Evolutionary conservation across 495 filamentous ascomycete species (phyloP), one percentile per base, ranked within the genome.

Genomic region (Xylaria intraflava): DNA sequence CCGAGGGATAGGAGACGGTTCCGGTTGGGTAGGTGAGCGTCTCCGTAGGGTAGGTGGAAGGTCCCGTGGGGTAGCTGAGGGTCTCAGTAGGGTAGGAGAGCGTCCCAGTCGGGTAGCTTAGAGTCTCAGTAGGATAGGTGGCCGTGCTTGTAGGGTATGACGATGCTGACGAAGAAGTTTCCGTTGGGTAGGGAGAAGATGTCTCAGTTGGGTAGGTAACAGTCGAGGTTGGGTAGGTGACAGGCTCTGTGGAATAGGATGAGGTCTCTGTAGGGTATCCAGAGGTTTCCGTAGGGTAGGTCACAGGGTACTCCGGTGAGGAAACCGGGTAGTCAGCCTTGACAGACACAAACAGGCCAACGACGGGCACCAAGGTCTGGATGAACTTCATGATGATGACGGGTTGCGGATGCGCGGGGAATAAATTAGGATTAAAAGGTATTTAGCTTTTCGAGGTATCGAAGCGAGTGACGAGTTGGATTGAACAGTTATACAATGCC

Each of bases 371-470:
- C 36, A 72, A 52, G 31, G 68, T 48, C 52, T 68, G 67, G 47
- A 58, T 47, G 55, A 67, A 54, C 62, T 65, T 69, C 71, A 74
- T 72, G 4, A 55, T 70, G 64, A 53, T 41, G 47, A 48, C 49
- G 54, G 41, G 14, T 12, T 24, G 7, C 1, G 36, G 48, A 46
- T 58, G 48, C n/a, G n/a, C n/a, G n/a, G n/a, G n/a, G n/a, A n/a
- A n/a, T n/a, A n/a, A n/a, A 56, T 56, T 59, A 40, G 42, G 58
- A 47, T 55, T 56, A 55, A 47, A 7, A 56, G 38, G 24, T 49
- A 29, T 47, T 50, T 5, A 46, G 53, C 36, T 61, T 44, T 49
- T 11, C 41, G 39, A 48, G 46, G 35, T 20, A 56, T 58, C 49
- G 55, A 66, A 57, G 39, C 51, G 51, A 53, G 51, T 53, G 51